phyloP scores from a whole-genome alignment of 257 asterid species.

The Echium plantagineum region DNA sequence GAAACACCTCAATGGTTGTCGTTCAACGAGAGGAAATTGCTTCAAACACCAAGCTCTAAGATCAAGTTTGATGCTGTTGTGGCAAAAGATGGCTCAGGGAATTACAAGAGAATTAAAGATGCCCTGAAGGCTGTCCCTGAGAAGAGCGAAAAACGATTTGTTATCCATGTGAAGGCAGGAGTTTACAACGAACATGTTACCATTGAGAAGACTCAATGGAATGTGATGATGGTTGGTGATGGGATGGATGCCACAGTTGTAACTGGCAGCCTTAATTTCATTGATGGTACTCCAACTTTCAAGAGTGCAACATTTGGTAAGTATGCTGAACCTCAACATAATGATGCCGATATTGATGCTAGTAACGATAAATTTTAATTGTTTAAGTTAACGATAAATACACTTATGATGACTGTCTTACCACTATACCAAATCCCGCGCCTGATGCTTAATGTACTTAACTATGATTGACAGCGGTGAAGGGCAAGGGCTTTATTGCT shows the following conservation, averaged over 20 bases:
- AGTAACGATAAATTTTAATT: no score
- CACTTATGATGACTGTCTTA: no score
- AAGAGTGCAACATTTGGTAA: conserved; percentile 39
- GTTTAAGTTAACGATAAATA: no score
- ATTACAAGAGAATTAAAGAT: conserved; percentile 23
- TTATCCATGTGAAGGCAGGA: conserved; percentile 35
- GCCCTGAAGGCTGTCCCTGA: conserved; percentile 38
- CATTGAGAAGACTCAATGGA: conserved; percentile 36
- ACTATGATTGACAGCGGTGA: conserved; percentile 19
- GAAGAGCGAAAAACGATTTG: conserved; percentile 26
- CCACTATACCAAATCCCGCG: no score
- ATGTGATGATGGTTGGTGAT: conserved; percentile 41
- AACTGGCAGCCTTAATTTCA: conserved; percentile 23
- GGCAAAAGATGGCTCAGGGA: conserved; percentile 39
- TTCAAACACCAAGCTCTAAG: conserved; percentile 8
- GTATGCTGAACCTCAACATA: not conserved
- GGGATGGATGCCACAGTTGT: conserved; percentile 32
- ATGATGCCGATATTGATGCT: no score
- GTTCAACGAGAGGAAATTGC: conserved; percentile 33
- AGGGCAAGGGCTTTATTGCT: conserved; percentile 57
- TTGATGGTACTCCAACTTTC: conserved; percentile 43
- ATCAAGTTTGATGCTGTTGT: conserved; percentile 34
- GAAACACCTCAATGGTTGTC: conserved; percentile 39
- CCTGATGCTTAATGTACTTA: no score
- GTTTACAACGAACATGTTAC: conserved; percentile 34